Percentiles rank a stretch among this genome's conserved stretches.
Evolutionary conservation across 2,329 filamentous ascomycete genomes (phyloP).

Genomic region (Exophiala bonariae): DNA sequence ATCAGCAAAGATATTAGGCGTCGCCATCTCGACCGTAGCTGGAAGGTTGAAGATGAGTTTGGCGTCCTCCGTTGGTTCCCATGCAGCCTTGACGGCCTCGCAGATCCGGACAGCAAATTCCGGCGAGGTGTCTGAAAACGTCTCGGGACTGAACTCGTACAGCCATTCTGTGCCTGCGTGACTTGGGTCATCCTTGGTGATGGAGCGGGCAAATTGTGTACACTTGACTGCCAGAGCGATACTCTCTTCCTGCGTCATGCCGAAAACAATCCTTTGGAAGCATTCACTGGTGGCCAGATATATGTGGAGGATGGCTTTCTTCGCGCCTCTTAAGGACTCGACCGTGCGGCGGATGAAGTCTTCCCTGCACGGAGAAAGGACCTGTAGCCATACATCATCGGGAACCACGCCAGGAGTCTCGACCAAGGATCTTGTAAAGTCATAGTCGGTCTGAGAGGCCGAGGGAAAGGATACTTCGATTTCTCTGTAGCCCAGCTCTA

Average conservation of each 20-base stretch:
- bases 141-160: slow-evolving; percentile 52
- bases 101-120: slow-evolving; percentile 83
- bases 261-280: slow-evolving; percentile 89
- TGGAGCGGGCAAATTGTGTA: slow-evolving; percentile 79
- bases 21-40: slow-evolving; percentile 91
- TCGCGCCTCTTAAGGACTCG: slow-evolving; percentile 81
- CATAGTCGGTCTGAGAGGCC: slow-evolving; percentile 91
- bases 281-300: slow-evolving; percentile 96
- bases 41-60: slow-evolving; percentile 97
- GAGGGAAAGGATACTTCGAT: slow-evolving; percentile 96
- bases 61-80: slow-evolving; percentile 72
- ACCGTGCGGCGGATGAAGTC: slow-evolving; percentile 89
- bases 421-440: slow-evolving; percentile 85
- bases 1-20: slow-evolving; percentile 93
- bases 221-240: slow-evolving; percentile 81
- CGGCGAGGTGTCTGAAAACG: slow-evolving; percentile 85
- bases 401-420: slow-evolving; percentile 81
- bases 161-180: slow-evolving; percentile 58
- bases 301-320: slow-evolving; percentile 92
- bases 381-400: slow-evolving; percentile 88
- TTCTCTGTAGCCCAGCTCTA: slow-evolving; percentile 92
- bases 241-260: slow-evolving; percentile 78
- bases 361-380: slow-evolving; percentile 85
- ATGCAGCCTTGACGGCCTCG: slow-evolving; percentile 89
- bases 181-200: slow-evolving; percentile 77